These are phyloP conservation scores for Plantago elongata DNA, from an alignment of 257 asterid species.

Conservation along the genomic window DNA sequence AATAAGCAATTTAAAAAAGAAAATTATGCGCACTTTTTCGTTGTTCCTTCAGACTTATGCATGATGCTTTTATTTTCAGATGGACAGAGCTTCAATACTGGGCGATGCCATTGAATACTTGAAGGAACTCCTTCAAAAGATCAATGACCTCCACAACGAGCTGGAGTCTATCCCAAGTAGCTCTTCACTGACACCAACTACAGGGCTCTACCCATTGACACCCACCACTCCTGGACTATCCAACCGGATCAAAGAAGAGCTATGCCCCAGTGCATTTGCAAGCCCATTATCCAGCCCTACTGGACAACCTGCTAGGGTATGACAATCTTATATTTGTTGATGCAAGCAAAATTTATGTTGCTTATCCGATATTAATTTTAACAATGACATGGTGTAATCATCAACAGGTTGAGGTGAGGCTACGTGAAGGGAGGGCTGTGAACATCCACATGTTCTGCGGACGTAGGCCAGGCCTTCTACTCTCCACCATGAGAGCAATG, in stretches of 20 bases:
- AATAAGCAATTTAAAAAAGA: background rate
- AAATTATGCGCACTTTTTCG: background rate
- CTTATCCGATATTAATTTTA: background rate
- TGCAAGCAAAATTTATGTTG: background rate
- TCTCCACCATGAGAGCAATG: constrained; percentile 58
- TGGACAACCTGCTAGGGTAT: constrained; percentile 63
- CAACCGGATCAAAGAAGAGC: constrained; percentile 57
- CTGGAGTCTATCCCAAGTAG: constrained; percentile 48
- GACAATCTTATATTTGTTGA: constrained; percentile 1
- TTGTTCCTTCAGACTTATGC: constrained; percentile 1
- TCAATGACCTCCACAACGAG: constrained; percentile 67
- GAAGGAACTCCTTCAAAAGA: constrained; percentile 61
- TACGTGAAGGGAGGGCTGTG: constrained; percentile 65
- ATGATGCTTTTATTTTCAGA: constrained; percentile 29
- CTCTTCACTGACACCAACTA: constrained; percentile 32
- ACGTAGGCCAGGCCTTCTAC: constrained; percentile 50
- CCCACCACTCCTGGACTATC: constrained; percentile 50
- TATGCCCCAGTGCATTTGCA: constrained; percentile 52
- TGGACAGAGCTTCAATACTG: constrained; percentile 81
- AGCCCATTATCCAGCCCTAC: constrained; percentile 67
- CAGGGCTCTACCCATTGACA: constrained; percentile 45
- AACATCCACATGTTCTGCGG: constrained; percentile 69
- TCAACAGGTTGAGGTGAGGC: constrained; percentile 62
- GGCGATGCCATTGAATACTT: constrained; percentile 77
- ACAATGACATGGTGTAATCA: background rate